phyloP scores from a whole-genome alignment of 768 basidiomycete genomes.

The Leucogyrophana mollusca region DNA sequence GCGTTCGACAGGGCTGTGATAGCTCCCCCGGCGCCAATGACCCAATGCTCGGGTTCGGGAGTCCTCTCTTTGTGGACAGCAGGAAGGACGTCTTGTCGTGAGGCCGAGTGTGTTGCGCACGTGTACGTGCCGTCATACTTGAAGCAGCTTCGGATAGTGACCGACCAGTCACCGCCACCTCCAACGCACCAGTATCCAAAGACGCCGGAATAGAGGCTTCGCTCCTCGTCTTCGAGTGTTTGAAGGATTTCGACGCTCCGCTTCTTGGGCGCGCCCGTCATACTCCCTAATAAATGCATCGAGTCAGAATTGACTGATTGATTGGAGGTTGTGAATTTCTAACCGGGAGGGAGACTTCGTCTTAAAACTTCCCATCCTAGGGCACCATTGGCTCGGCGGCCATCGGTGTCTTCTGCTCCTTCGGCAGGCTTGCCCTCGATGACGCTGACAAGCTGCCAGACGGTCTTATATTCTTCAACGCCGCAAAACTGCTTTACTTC shows the following conservation, averaged over 20 bases:
- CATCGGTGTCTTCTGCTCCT: conserved; percentile 35
- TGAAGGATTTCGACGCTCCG: conserved; percentile 90
- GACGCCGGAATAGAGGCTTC: conserved; percentile 88
- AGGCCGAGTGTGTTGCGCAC: conserved; percentile 8
- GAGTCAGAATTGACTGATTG: conserved; percentile 1
- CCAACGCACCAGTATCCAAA: conserved; percentile 92
- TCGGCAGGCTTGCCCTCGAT: conserved; percentile 67
- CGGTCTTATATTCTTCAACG: conserved; percentile 90
- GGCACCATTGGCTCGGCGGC: conserved; percentile 34
- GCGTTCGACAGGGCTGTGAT: conserved; percentile 91
- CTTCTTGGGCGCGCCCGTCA: conserved; percentile 98
- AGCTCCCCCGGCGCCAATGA: conserved; percentile 91
- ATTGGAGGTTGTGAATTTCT: conserved; percentile 11
- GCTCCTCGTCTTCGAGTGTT: conserved; percentile 65
- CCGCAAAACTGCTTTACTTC: conserved; percentile 80
- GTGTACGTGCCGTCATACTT: conserved; percentile 49
- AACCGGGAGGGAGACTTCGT: conserved; percentile 84
- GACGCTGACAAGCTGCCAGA: conserved; percentile 95
- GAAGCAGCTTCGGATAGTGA: conserved; percentile 92
- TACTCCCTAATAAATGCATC: conserved; percentile 60
- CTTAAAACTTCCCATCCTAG: conserved; percentile 79
- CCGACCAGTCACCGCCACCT: conserved; percentile 89
- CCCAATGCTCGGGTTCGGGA: conserved; percentile 55
- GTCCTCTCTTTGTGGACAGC: background rate
- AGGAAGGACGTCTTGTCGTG: conserved; percentile 3